Evolutionary conservation across 2,329 filamentous ascomycete species (phyloP), one percentile per base, ranked within the genome.

Genomic region (Xylariaceae sp.): DNA sequence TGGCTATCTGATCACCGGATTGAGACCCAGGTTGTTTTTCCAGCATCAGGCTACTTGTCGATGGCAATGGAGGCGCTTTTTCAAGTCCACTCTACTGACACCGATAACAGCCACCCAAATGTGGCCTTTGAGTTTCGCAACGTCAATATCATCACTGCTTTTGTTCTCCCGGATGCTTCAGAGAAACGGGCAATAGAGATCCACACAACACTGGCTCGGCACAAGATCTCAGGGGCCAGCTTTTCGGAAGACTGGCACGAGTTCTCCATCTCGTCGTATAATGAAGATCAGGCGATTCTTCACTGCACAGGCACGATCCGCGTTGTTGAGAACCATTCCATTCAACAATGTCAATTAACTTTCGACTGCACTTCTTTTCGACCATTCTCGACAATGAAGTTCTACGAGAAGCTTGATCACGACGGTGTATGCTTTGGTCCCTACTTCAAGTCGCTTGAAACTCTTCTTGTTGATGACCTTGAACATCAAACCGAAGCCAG

Each of bases 271-370:
- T 53, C 49, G 3, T 57, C 55, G 0, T 42, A 41, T 40, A 29
- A 22, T 2, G 23, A 40, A 3, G 45, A 45, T 19, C 23, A 47
- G 5, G 29, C 46, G 1, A 49, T 44, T 1, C 11, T 47, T 3
- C 54, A 56, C 32, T 55, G 52, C 20, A 32, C 40, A 1, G 54
- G 52, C 2, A 48, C 43, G 10, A 47, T 56, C 14, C 40, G 47
- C 1, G 11, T 44, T 1, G 7, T 23, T n/a, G 10, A 33, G 17
- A 29, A 33, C 2, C 11, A 3, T 12, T 14, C 4, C 27, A 16
- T 8, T 32, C 7, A 3, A 32, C 27, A 4, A 8, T 8, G 16
- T 32, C n/a, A n/a, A n/a, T n/a, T n/a, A n/a, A n/a, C n/a, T n/a
- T n/a, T n/a, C n/a, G n/a, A n/a, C n/a, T n/a, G n/a, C n/a, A n/a